Conservation (phyloP, 805 yeast species). For the Yarrowia osloensis region DNA sequence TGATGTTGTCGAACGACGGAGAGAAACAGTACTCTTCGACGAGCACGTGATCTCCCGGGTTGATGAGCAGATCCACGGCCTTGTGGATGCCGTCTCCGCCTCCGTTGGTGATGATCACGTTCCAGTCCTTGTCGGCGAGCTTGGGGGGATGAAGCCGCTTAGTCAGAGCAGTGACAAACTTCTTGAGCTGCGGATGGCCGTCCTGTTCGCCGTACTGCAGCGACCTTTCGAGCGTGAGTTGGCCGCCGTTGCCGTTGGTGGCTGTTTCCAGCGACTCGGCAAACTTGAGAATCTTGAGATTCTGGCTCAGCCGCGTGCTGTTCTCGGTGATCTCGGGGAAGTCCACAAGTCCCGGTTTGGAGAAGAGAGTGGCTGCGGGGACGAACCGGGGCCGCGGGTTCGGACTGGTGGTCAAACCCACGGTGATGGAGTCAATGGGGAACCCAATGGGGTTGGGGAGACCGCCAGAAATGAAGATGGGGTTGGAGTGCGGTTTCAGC, state of each 20-base stretch:
- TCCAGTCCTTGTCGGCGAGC: conserved; percentile 24
- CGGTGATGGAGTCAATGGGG: conserved; percentile 3
- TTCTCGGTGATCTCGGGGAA: conserved; percentile 4
- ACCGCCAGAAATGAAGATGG: conserved; percentile 14
- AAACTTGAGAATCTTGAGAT: conserved; percentile 4
- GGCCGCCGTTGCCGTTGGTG: not conserved
- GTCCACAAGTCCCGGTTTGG: not conserved
- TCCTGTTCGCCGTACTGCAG: conserved; percentile 27
- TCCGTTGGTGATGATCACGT: conserved; percentile 23
- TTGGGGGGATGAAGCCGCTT: conserved; percentile 16
- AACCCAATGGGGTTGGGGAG: conserved; percentile 22
- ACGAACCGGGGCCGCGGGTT: conserved; percentile 6
- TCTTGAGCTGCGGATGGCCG: conserved; percentile 14
- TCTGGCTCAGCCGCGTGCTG: not conserved
- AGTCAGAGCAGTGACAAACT: conserved; percentile 11
- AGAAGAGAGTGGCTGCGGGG: conserved; percentile 13
- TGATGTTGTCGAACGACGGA: conserved; percentile 70
- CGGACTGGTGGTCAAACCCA: not conserved
- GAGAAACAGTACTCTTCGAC: conserved; percentile 78
- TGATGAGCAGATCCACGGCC: conserved; percentile 28
- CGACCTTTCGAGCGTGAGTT: conserved; percentile 17
- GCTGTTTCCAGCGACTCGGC: not conserved
- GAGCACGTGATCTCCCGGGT: conserved; percentile 46
- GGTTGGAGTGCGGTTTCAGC: conserved; percentile 7
- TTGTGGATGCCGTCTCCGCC: conserved; percentile 30